These are phyloP conservation scores for Piper betle DNA, from an alignment of 164 flowering plant species.

Conservation along the genomic window DNA sequence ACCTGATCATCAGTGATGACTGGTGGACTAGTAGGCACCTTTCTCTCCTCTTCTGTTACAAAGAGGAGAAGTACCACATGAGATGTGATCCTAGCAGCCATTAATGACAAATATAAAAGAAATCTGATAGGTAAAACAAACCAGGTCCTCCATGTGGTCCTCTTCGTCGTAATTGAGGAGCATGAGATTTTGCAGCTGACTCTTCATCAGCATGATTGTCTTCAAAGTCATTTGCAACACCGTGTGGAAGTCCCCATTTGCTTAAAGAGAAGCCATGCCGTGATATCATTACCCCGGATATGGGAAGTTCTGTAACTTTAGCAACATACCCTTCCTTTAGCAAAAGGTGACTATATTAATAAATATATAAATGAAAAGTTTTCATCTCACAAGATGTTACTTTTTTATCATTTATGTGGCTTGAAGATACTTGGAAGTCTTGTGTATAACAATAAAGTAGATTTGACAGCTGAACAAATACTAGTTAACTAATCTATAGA, in stretches of 20 bases:
- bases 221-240: constrained; percentile 11
- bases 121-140: constrained; percentile 9
- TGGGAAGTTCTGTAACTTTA: constrained; percentile 6
- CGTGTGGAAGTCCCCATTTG: constrained; percentile 42
- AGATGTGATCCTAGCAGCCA: background rate
- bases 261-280: constrained; percentile 37
- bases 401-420: background rate
- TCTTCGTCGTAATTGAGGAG: constrained; percentile 28
- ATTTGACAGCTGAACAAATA: background rate
- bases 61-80: background rate
- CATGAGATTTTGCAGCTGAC: constrained; percentile 15
- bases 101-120: too few species aligned
- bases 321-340: background rate
- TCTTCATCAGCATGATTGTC: constrained; percentile 22
- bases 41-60: background rate
- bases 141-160: constrained; percentile 22
- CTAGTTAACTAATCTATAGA: background rate
- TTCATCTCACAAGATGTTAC: background rate
- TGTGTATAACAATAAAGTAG: background rate
- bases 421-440: background rate
- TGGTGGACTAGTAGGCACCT: background rate
- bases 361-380: background rate
- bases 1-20: background rate
- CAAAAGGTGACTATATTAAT: background rate
- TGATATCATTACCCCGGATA: background rate